Base-by-base conservation (phyloP, 129 eudicot species). In the Centaurea solstitialis region DNA sequence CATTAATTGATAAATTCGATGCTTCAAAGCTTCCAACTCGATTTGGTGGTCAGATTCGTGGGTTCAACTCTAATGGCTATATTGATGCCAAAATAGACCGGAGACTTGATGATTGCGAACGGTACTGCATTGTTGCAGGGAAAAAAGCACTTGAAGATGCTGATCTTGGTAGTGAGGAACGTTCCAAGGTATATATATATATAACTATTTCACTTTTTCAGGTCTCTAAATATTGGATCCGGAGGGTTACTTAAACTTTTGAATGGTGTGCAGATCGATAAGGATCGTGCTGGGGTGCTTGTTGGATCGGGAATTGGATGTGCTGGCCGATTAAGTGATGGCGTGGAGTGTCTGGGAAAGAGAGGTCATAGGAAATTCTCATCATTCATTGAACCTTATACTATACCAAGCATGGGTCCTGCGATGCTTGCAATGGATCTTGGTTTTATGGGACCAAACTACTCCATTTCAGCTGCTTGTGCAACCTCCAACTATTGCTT, bases 301-400 rank as follows among this genome's bases (percentile, higher is more conserved):
- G 92, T 94, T 23, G 98, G 98, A 75, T 83, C 98, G 0, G 97
- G 91, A 24, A 85, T 89, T 83, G 98, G 98, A 45, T 94, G 94
- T 76, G 81, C 82, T 30, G 80, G 79, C 0, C 88, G 84, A 26
- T 87, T 89, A 50, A 91, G 86, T 9, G 89, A 93, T 61, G 94
- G 93, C 45, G 89, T 89, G 47, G 83, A 91, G 85, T 79, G 89
- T 79, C 83, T 94, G 20, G 80, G 89, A 20, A 90, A 93, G 65
- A 87, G 84, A 30, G 35, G 35, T 30, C 35, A 30, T 30, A 1
- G 35, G 35, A 30, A 30, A 76, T 88, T 91, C 21, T 82, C 88
- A 72, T 93, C 96, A 2, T 88, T 91, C 79, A 88, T 87, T 82
- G 81, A 83, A 53, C 93, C 93, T 20, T 91, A 87, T 76, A 79